Evolutionary conservation across 441 rosid species (phyloP).

Genomic region (Gossypium laxum): DNA sequence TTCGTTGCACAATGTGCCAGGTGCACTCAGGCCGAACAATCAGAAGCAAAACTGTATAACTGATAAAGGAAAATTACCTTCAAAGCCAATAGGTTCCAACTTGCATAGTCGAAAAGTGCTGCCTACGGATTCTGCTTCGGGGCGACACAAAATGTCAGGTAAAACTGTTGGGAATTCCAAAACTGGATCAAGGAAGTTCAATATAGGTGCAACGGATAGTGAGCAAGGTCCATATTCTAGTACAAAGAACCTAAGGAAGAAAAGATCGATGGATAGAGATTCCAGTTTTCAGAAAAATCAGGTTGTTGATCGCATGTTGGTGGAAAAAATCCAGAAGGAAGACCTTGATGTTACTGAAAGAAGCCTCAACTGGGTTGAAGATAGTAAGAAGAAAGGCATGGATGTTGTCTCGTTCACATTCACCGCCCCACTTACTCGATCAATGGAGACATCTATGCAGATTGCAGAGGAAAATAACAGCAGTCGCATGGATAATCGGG

Average conservation of each 20-base stretch:
- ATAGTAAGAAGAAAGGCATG: constrained; percentile 59
- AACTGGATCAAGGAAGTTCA: constrained; percentile 46
- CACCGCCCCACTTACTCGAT: constrained; percentile 64
- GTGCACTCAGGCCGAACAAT: constrained; percentile 69
- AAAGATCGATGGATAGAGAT: constrained; percentile 47
- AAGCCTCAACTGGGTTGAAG: constrained; percentile 46
- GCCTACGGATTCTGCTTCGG: constrained; percentile 29
- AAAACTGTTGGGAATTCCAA: constrained; percentile 36
- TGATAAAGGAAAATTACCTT: constrained; percentile 42
- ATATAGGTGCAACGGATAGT: constrained; percentile 26
- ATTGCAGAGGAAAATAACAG: constrained; percentile 17
- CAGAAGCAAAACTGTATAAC: constrained; percentile 66
- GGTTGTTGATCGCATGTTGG: constrained; percentile 20
- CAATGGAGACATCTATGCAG: constrained; percentile 37
- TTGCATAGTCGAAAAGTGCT: constrained; percentile 32
- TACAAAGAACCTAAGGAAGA: constrained; percentile 47
- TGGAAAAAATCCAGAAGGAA: constrained; percentile 27
- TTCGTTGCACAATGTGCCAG: constrained; percentile 29
- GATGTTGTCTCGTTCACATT: constrained; percentile 94
- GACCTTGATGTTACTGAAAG: constrained; percentile 30
- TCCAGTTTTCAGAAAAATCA: constrained; percentile 32
- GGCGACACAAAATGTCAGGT: constrained; percentile 27
- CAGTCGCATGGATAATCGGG: constrained; percentile 21
- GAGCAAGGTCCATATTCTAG: constrained; percentile 31
- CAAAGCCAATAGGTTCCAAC: constrained; percentile 33